Conservation (phyloP, 306 rosid species). For the Castanea crenata region DNA sequence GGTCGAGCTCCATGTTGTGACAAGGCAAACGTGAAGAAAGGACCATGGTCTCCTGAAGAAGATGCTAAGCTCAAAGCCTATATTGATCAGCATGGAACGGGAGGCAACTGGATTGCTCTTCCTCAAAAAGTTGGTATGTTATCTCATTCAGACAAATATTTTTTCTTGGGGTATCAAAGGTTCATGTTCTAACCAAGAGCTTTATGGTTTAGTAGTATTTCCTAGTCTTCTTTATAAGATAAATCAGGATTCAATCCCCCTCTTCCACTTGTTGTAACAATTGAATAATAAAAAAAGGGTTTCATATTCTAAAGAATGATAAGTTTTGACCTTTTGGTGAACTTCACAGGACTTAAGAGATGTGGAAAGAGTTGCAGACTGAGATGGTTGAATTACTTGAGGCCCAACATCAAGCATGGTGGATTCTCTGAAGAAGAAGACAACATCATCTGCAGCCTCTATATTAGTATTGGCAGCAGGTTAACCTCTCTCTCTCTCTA, state of each 20-base stretch:
- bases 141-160: neutral
- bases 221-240: too few species aligned
- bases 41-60: conserved; percentile 99
- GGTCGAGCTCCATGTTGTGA: conserved; percentile 99
- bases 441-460: conserved; percentile 89
- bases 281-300: too few species aligned
- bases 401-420: conserved; percentile 97
- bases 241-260: too few species aligned
- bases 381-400: conserved; percentile 92
- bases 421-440: conserved; percentile 99
- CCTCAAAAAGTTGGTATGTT: conserved; percentile 88
- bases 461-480: conserved; percentile 99
- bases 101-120: conserved; percentile 99
- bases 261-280: too few species aligned
- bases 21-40: conserved; percentile 94
- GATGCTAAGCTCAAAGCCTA: conserved; percentile 84
- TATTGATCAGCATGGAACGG: conserved; percentile 83
- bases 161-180: neutral
- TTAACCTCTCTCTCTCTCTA: conserved; percentile 15
- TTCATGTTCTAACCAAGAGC: neutral
- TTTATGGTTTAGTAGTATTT: too few species aligned
- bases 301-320: neutral
- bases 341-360: conserved; percentile 80
- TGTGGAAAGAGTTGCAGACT: conserved; percentile 98
- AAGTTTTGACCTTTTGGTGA: neutral